Base-by-base conservation (phyloP, 345 rosid genomes). In the Nasturtium officinale region DNA sequence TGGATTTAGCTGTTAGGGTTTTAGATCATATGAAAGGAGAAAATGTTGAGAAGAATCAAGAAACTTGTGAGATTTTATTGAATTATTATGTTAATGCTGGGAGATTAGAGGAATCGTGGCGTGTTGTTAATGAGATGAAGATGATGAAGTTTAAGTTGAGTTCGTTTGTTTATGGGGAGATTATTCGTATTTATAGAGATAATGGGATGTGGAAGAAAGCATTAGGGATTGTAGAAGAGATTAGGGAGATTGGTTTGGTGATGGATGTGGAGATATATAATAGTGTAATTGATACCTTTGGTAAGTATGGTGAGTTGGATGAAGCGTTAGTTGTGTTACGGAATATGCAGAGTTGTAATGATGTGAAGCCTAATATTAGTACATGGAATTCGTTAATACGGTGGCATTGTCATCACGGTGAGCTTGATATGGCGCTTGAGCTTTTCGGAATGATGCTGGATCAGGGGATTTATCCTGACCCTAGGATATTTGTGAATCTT, bases 141-240 rank as follows among this genome's bases (percentile, higher is more conserved):
- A 64, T 52, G 60, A 75, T 57, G 9, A 82, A 86, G 71, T 65
- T 86, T 57, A 57, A 3, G 3, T 65, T 78, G 67, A 82, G 54
- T 66, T 85, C 87, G 0, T 88, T 85, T 37, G 84, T 81, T 42
- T 85, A 81, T 50, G 61, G 90, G 61, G 85, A 76, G 78, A 73
- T 88, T 67, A 85, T 88, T 52, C 81, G 85, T 61, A 79, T 88
- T 45, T 88, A 88, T 71, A 81, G 90, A 75, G 86, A 88, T 56
- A 88, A 88, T 16, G 93, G 93, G 11, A 88, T 88, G 93, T 85
- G 93, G 90, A 88, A 82, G 85, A 88, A 88, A 79, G 93, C 89
- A 0, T 52, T 88, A 47, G 84, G 79, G 57, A 72, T 86, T 59
- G 51, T 88, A 35, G 84, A 83, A 21, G 90, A 88, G 85, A 80